Percentiles rank a stretch among this genome's conserved stretches.
Evolutionary conservation across 495 filamentous ascomycete genomes (phyloP).

Genomic region (Xylaria scruposa): DNA sequence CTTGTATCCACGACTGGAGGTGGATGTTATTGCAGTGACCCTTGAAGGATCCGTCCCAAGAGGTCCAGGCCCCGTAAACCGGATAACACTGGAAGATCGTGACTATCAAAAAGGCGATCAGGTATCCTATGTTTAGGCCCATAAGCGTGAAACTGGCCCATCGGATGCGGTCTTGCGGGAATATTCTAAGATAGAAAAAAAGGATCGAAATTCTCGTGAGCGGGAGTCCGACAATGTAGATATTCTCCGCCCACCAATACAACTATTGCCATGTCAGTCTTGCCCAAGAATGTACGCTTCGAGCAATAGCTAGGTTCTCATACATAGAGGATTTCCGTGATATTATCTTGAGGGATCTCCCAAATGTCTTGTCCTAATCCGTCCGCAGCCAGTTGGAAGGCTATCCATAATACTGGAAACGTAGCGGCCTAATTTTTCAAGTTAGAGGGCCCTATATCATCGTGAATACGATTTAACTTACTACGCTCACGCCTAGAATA

Average conservation of each 20-base stretch:
- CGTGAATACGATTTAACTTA: neutral
- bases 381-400: conserved; percentile 18
- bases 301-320: conserved; percentile 11
- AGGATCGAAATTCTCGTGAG: conserved; percentile 59
- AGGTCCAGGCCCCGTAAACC: conserved; percentile 46
- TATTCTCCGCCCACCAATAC: conserved; percentile 47
- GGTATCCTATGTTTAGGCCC: conserved; percentile 40
- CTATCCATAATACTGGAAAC: conserved; percentile 27
- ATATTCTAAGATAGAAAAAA: conserved; percentile 60
- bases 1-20: conserved; percentile 41
- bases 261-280: conserved; percentile 33
- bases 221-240: conserved; percentile 50
- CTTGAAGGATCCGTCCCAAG: conserved; percentile 44
- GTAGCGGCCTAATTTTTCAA: conserved; percentile 15
- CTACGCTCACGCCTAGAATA: conserved; percentile 11
- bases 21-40: conserved; percentile 48
- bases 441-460: neutral
- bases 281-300: neutral
- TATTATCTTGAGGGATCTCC: conserved; percentile 38
- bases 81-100: conserved; percentile 53
- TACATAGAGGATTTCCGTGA: conserved; percentile 37
- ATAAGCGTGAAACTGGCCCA: conserved; percentile 44
- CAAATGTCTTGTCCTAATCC: conserved; percentile 40
- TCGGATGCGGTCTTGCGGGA: conserved; percentile 51
- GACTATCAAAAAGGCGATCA: conserved; percentile 42